Conservation (phyloP, 2,329 filamentous ascomycete genomes). For the Xylariaceae sp. region DNA sequence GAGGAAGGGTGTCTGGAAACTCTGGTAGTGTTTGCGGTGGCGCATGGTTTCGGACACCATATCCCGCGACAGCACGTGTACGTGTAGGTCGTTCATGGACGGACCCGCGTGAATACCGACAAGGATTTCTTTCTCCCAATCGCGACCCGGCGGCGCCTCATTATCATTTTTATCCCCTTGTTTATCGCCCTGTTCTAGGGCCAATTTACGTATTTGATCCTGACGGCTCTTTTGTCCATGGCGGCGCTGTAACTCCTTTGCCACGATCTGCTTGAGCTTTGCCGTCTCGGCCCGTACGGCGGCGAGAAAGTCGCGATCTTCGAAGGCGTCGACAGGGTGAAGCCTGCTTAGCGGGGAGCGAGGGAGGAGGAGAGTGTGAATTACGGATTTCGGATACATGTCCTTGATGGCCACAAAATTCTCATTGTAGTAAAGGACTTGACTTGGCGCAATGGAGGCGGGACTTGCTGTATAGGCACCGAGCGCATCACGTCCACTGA, state of each 20-base stretch:
- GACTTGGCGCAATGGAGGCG: slow-evolving; percentile 49
- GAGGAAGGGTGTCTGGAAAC: slow-evolving; percentile 81
- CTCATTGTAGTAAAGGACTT: slow-evolving; percentile 61
- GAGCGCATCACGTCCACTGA: slow-evolving; percentile 53
- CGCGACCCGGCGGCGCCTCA: slow-evolving; percentile 62
- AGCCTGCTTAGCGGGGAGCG: slow-evolving; percentile 54
- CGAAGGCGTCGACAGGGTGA: slow-evolving; percentile 74
- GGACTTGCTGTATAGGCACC: slow-evolving; percentile 63
- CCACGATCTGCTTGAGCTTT: slow-evolving; percentile 61
- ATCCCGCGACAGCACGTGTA: slow-evolving; percentile 81
- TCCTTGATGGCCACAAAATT: slow-evolving; percentile 75
- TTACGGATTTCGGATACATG: slow-evolving; percentile 74
- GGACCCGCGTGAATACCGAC: slow-evolving; percentile 82
- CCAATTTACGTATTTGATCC: slow-evolving; percentile 61
- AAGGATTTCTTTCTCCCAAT: slow-evolving; percentile 71
- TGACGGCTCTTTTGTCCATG: slow-evolving; percentile 58
- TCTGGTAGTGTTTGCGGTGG: slow-evolving; percentile 86
- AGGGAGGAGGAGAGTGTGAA: slow-evolving; percentile 86
- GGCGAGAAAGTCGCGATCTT: slow-evolving; percentile 62
- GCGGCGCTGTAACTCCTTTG: slow-evolving; percentile 65
- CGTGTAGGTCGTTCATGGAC: slow-evolving; percentile 86
- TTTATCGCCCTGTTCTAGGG: slow-evolving; percentile 55
- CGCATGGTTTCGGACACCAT: slow-evolving; percentile 67
- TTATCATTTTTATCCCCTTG: slow-evolving; percentile 31
- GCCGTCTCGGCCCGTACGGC: slow-evolving; percentile 56